Evolutionary conservation across 768 basidiomycete genomes (phyloP).

Genomic region (Leccinum subgranulosum): DNA sequence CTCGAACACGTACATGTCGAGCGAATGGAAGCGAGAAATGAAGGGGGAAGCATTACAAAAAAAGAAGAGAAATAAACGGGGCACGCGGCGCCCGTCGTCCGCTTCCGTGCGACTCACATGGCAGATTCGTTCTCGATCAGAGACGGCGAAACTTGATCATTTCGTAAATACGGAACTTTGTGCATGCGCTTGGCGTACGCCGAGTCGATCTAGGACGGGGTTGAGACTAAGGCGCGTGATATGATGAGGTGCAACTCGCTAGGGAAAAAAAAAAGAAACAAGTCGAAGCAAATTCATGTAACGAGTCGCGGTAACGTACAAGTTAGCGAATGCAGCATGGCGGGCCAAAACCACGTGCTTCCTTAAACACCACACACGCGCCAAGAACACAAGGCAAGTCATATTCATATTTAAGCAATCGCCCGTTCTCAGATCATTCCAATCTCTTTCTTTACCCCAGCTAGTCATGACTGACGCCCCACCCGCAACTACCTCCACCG

Average conservation of each 20-base stretch:
- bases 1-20: not conserved
- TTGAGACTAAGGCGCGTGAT: not conserved
- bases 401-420: constrained; percentile 32
- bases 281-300: constrained; percentile 1
- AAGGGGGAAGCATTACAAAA: not conserved
- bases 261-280: not conserved
- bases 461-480: constrained; percentile 55
- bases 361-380: constrained; percentile 9
- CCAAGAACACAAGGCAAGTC: constrained; percentile 29
- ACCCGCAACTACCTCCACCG: constrained; percentile 53
- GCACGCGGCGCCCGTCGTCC: not conserved
- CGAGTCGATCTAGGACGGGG: too few species aligned
- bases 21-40: not conserved
- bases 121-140: constrained; percentile 1
- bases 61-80: not conserved
- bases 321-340: constrained; percentile 1
- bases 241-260: not conserved
- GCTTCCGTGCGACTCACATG: not conserved
- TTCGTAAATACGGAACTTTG: not conserved
- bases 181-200: not conserved
- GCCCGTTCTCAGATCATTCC: not conserved
- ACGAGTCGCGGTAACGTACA: not conserved
- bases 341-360: constrained; percentile 14
- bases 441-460: not conserved
- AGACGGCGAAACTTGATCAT: not conserved